Evolutionary conservation across 495 filamentous ascomycete genomes (phyloP).

Genomic region (Aspergillus steynii): DNA sequence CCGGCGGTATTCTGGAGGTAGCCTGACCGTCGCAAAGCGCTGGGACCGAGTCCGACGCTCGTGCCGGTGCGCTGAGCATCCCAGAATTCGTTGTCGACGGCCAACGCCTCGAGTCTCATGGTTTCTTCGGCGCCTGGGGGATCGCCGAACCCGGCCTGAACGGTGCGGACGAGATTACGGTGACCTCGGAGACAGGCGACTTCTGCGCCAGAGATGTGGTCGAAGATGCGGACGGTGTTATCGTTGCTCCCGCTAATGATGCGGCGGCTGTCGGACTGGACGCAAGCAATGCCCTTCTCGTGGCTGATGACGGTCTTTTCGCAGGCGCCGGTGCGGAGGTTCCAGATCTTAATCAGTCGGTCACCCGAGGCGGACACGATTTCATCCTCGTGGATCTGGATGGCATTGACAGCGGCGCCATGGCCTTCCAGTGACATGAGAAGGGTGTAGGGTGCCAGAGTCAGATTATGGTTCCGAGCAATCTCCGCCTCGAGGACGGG

Average conservation of each 20-base stretch:
- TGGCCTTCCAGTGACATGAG: constrained; percentile 81
- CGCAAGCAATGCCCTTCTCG: constrained; percentile 93
- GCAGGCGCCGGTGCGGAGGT: constrained; percentile 76
- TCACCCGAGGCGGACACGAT: constrained; percentile 95
- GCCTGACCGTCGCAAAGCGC: constrained; percentile 46
- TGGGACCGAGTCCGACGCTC: constrained; percentile 42
- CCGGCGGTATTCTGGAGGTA: constrained; percentile 67
- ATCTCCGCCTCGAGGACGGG: constrained; percentile 43
- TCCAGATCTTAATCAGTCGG: constrained; percentile 89
- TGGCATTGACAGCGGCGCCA: constrained; percentile 90
- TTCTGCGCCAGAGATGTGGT: constrained; percentile 78
- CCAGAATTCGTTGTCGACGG: constrained; percentile 71
- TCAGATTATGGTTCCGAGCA: constrained; percentile 37
- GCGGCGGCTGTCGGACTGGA: constrained; percentile 94
- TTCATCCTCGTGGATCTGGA: constrained; percentile 82
- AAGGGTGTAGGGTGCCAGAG: constrained; percentile 63
- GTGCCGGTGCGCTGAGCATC: constrained; percentile 65
- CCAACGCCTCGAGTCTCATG: constrained; percentile 67
- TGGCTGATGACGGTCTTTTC: constrained; percentile 80
- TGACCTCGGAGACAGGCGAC: constrained; percentile 85
- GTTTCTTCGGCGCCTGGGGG: constrained; percentile 75
- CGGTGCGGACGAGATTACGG: constrained; percentile 80
- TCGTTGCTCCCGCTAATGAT: constrained; percentile 97
- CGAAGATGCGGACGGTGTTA: constrained; percentile 91
- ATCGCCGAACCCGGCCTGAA: constrained; percentile 92